phyloP scores from a whole-genome alignment of 257 asterid species.

The Misopates orontium region DNA sequence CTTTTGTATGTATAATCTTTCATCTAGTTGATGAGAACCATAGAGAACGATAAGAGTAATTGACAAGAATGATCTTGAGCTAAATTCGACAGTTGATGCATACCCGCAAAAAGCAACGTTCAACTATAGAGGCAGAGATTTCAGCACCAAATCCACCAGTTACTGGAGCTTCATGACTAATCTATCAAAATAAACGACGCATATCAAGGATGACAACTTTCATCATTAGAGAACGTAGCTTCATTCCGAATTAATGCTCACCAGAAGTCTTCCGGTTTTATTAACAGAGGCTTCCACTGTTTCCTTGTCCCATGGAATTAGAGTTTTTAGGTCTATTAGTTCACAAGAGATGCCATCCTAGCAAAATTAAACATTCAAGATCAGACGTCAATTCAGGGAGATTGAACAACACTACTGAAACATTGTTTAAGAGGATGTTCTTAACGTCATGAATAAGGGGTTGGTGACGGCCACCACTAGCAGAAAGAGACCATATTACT shows the following conservation, averaged over 20 bases:
- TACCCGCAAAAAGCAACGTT: slow-evolving; percentile 94
- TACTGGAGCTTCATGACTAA: slow-evolving; percentile 97
- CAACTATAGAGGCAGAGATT: slow-evolving; percentile 87
- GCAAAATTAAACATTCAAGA: slow-evolving; percentile 20
- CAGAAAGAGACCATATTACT: background rate
- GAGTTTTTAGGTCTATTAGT: slow-evolving; percentile 83
- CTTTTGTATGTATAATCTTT: background rate
- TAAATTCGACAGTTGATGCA: slow-evolving; percentile 1
- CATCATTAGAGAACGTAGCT: background rate
- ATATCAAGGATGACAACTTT: slow-evolving; percentile 13
- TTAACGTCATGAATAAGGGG: background rate
- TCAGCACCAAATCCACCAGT: slow-evolving; percentile 99
- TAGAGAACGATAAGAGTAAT: background rate
- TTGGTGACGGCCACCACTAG: background rate
- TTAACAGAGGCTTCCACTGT: slow-evolving; percentile 90
- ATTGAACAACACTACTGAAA: background rate
- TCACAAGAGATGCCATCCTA: slow-evolving; percentile 99
- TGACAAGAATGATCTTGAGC: background rate
- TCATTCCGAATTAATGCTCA: slow-evolving; percentile 32
- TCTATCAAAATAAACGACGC: slow-evolving; percentile 38
- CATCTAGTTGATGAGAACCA: background rate
- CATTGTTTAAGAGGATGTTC: slow-evolving; percentile 5
- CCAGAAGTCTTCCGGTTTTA: slow-evolving; percentile 94
- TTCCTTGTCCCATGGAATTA: slow-evolving; percentile 99
- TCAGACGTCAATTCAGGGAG: slow-evolving; percentile 10